phyloP scores from a whole-genome alignment of 345 rosid genomes.

The Camelina neglecta region DNA sequence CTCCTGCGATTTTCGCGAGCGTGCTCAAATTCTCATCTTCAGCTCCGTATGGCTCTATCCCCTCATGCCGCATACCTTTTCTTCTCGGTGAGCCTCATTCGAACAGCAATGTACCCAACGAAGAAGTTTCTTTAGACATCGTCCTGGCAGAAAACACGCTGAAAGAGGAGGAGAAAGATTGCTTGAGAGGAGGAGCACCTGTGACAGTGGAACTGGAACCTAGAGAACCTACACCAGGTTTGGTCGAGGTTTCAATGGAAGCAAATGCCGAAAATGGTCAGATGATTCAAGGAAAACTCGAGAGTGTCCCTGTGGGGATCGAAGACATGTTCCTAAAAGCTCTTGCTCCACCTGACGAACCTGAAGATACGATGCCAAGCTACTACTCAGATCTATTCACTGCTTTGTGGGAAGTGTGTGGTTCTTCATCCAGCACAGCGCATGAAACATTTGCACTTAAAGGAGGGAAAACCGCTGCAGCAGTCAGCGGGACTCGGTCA shows the following conservation, averaged over 20 bases:
- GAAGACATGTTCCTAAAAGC: slow-evolving; percentile 96
- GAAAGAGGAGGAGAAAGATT: slow-evolving; percentile 49
- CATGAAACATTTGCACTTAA: slow-evolving; percentile 73
- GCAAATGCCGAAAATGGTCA: slow-evolving; percentile 85
- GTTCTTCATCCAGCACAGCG: slow-evolving; percentile 71
- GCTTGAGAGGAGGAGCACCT: slow-evolving; percentile 59
- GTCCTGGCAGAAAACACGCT: slow-evolving; percentile 53
- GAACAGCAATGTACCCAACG: slow-evolving; percentile 39
- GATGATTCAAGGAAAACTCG: slow-evolving; percentile 76
- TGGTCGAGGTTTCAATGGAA: slow-evolving; percentile 85
- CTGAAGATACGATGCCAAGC: slow-evolving; percentile 52
- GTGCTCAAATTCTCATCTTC: slow-evolving; percentile 87
- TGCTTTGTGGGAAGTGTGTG: slow-evolving; percentile 91
- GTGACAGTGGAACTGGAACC: slow-evolving; percentile 78
- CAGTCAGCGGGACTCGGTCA: slow-evolving; percentile 81
- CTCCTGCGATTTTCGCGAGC: slow-evolving; percentile 85
- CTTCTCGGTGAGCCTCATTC: slow-evolving; percentile 74
- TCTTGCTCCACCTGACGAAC: slow-evolving; percentile 62
- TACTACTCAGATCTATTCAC: slow-evolving; percentile 70
- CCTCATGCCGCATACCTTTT: slow-evolving; percentile 76
- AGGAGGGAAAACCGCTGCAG: slow-evolving; percentile 79
- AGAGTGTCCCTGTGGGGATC: slow-evolving; percentile 73
- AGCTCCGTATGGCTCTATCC: slow-evolving; percentile 86
- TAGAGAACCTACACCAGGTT: slow-evolving; percentile 88
- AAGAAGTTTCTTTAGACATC: slow-evolving; percentile 52